Evolutionary conservation across 179 eudicot genomes (phyloP).

Genomic region (Pouteria campechiana): DNA sequence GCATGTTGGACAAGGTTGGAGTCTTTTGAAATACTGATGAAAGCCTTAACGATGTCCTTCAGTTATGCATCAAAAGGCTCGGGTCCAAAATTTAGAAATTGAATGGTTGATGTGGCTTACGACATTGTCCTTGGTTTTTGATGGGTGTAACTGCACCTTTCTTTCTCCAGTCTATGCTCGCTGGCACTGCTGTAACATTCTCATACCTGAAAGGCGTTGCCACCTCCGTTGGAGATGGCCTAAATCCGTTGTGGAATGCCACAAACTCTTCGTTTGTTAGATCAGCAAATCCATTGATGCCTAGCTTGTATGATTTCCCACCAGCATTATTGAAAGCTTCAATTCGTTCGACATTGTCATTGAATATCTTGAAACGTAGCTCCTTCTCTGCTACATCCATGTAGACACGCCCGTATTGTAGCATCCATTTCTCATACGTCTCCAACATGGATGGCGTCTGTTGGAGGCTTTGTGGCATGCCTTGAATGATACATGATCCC

Average conservation of each 20-base stretch:
- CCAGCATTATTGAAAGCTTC: conserved; percentile 16
- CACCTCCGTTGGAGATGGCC: background rate
- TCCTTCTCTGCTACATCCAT: conserved; percentile 23
- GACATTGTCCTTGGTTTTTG: conserved; percentile 48
- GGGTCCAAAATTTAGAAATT: no score
- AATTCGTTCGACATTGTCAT: conserved; percentile 31
- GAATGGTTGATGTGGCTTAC: conserved; percentile 12
- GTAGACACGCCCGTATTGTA: conserved; percentile 37
- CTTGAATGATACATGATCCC: conserved; percentile 8
- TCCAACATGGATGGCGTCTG: conserved; percentile 24
- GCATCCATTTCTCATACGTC: conserved; percentile 47
- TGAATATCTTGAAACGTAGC: conserved; percentile 32
- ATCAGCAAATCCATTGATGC: conserved; percentile 37
- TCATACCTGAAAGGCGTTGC: conserved; percentile 17
- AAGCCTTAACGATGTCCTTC: no score
- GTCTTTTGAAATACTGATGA: background rate
- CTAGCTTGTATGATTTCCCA: conserved; percentile 22
- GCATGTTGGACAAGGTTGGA: background rate
- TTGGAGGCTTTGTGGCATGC: conserved; percentile 22
- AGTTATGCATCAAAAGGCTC: no score
- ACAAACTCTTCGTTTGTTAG: conserved; percentile 38
- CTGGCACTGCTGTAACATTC: conserved; percentile 14
- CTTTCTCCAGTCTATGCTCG: conserved; percentile 38
- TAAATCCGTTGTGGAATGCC: conserved; percentile 29
- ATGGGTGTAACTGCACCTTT: conserved; percentile 46